These are phyloP conservation scores for Artemisia tridentata DNA, from an alignment of 129 eudicot genomes.

Conservation along the genomic window DNA sequence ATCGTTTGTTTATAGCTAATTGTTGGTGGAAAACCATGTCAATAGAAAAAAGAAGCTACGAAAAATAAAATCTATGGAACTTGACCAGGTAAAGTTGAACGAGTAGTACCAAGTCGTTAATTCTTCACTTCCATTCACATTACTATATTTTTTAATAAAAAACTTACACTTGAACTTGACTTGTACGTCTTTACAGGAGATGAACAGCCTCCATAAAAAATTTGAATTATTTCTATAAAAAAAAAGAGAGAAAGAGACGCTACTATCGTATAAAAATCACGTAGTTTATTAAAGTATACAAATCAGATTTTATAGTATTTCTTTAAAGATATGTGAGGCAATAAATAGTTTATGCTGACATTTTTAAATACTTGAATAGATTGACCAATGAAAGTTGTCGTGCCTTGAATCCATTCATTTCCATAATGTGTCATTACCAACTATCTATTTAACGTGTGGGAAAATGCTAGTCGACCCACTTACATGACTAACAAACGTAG, in stretches of 20 bases:
- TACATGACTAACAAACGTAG: constrained; percentile 4
- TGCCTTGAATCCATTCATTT: constrained; percentile 14
- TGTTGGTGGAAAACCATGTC: constrained; percentile 32
- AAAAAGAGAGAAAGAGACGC: no score
- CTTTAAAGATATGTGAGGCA: no score
- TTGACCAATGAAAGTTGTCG: constrained; percentile 22
- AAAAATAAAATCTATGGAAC: background rate
- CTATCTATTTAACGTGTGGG: constrained; percentile 28
- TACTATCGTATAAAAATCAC: no score
- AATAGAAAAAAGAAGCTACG: no score
- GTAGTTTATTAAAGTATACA: no score
- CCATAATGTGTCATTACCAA: constrained; percentile 17
- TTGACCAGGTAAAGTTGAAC: constrained; percentile 6
- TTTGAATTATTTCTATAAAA: no score
- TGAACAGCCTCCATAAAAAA: no score
- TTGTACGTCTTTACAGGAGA: background rate
- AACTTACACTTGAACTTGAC: background rate
- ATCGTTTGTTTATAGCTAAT: constrained; percentile 21
- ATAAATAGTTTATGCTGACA: background rate
- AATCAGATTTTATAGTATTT: background rate
- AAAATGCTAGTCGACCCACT: constrained; percentile 9
- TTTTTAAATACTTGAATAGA: background rate
- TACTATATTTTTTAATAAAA: background rate
- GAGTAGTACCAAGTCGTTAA: background rate
- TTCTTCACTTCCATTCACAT: background rate